A percentile compares a stretch with the other conserved stretches of the same genome.
Evolutionary conservation across 345 rosid genomes (phyloP).

Genomic region (Melaleuca quinquenervia): DNA sequence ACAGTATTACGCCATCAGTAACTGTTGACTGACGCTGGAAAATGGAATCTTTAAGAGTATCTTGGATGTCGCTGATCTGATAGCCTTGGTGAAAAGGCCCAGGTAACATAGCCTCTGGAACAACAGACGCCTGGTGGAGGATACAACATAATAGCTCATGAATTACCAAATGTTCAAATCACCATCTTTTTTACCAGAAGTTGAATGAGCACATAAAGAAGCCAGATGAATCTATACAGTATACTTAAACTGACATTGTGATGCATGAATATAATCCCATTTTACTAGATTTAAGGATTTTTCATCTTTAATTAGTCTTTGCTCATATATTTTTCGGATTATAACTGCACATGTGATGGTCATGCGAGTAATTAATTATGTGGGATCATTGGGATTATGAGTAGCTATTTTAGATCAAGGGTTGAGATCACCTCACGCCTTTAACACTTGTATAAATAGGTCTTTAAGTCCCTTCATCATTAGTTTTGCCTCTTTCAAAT

Average conservation of each 20-base stretch:
- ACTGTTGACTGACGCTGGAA: neutral
- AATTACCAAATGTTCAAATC: neutral
- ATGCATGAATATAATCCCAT: neutral
- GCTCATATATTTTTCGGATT: neutral
- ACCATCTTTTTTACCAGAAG: neutral
- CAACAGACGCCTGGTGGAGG: slow-evolving; percentile 15
- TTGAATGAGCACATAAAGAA: neutral
- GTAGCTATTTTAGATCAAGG: neutral
- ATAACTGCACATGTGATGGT: neutral
- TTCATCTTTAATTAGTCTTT: neutral
- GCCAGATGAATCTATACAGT: neutral
- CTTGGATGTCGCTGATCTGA: neutral
- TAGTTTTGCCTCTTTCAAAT: neutral
- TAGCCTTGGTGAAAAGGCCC: slow-evolving; percentile 10
- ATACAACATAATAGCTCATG: neutral
- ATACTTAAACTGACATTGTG: neutral
- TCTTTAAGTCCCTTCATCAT: neutral
- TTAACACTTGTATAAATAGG: neutral
- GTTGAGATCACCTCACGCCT: neutral
- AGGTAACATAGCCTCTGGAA: slow-evolving; percentile 31
- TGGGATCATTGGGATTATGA: neutral
- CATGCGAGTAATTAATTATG: neutral
- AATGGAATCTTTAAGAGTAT: neutral
- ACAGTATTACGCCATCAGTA: slow-evolving; percentile 1
- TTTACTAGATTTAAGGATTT: neutral